Base-by-base conservation (phyloP, 2,329 filamentous ascomycete species). In the Beauveria medogensis region DNA sequence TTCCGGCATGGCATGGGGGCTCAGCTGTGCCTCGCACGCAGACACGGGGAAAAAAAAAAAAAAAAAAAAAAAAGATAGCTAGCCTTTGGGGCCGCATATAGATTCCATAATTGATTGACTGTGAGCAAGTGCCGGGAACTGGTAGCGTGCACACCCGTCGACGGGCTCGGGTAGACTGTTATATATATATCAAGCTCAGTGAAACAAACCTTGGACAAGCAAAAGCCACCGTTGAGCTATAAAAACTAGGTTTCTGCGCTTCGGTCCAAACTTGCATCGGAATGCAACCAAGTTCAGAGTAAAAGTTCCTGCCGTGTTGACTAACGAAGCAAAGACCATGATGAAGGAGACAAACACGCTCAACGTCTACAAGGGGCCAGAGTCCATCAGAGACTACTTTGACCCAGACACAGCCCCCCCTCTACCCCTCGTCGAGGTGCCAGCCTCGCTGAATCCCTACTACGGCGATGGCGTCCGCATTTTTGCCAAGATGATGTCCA, bases 401-500 rank as follows among this genome's bases (percentile, higher is more conserved):
- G 73, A 87, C 63, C 84, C 84, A 0, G 82, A 86, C 59, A 73
- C 70, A 1, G 75, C 78, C 26, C 83, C 84, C 2, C 82, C 82
- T 0, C 67, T 87, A 9, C 85, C 85, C 1, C 74, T 88, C 2
- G 82, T 88, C 5, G 85, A 88, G 70, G 71, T 87, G 3, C 84
- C 84, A 0, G 74, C 76, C 18, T 72, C 71, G 12, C 73, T 87
- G 40, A 87, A 87, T 62, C 83, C 83, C 2, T 82, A 79, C 63
- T 74, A 78, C 22, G 64, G 77, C 28, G 78, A 86, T 78, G 81
- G 82, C 4, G 80, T 87, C 5, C 78, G 82, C 12, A 84, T 87
- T 57, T 86, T 85, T 64, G 84, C 84, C 43, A 87, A 87, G 72
- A 83, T 87, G 82, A 81, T 87, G 78, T 83, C 82, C 2, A 81